Evolutionary conservation across 805 yeast species (phyloP).

Genomic region (Sugiyamaella valdiviana): DNA sequence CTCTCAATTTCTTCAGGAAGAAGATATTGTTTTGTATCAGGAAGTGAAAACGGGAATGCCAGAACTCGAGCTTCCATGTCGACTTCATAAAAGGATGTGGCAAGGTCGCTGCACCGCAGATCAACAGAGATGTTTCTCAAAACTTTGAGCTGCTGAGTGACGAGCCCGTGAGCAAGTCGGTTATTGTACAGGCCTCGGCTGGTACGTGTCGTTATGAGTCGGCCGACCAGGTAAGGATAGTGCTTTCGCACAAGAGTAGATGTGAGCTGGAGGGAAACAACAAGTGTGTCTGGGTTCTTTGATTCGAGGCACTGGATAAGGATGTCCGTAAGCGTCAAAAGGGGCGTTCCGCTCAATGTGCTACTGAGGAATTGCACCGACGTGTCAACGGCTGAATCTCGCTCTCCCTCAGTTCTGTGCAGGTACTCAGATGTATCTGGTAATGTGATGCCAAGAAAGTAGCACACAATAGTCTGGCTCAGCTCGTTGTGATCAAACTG

Average conservation of each 20-base stretch:
- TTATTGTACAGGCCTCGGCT: neutral
- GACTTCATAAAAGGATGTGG: constrained; percentile 1
- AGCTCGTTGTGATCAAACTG: constrained; percentile 20
- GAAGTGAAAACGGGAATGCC: constrained; percentile 5
- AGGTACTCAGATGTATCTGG: neutral
- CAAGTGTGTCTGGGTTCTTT: constrained; percentile 13
- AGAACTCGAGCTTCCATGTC: constrained; percentile 10
- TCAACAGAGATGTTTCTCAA: constrained; percentile 5
- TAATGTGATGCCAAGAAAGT: constrained; percentile 11
- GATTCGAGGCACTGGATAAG: constrained; percentile 19
- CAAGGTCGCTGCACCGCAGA: neutral
- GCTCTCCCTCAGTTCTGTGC: neutral
- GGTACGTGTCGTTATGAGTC: constrained; percentile 3
- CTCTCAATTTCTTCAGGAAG: constrained; percentile 10
- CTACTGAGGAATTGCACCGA: neutral
- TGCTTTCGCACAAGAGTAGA: constrained; percentile 22
- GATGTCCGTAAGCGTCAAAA: constrained; percentile 15
- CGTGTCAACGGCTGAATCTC: neutral
- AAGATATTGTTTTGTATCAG: constrained; percentile 3
- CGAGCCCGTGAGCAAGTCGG: neutral
- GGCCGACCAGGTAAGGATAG: constrained; percentile 23
- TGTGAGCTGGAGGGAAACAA: constrained; percentile 22
- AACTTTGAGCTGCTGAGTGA: constrained; percentile 2
- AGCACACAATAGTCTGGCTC: constrained; percentile 19
- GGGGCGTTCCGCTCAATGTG: neutral